phyloP scores from a whole-genome alignment of 73 alveolate species.

The Tetrahymena thermophila region DNA sequence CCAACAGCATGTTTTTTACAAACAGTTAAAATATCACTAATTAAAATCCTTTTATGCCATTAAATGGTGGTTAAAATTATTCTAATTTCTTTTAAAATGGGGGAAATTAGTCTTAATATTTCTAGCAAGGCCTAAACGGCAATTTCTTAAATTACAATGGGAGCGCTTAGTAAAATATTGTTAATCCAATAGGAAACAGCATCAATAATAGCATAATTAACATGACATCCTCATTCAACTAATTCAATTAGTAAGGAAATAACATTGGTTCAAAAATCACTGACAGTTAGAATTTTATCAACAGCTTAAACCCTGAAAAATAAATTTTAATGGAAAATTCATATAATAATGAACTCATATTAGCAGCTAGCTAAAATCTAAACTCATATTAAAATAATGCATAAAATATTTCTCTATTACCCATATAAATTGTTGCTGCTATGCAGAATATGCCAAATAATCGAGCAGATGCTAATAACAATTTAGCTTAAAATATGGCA shows the following conservation, averaged over 20 bases:
- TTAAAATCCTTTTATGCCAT: not conserved
- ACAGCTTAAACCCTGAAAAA: not conserved
- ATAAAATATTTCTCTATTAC: not conserved
- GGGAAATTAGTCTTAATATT: not conserved
- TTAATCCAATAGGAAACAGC: not conserved
- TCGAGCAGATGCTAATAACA: not conserved
- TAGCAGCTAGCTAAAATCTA: not conserved
- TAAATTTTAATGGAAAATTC: not conserved
- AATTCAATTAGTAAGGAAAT: not conserved
- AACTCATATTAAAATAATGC: not conserved
- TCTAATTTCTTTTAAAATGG: not conserved
- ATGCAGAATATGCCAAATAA: not conserved
- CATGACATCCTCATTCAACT: not conserved
- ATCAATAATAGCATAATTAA: not conserved
- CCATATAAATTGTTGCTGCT: not conserved
- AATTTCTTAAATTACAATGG: not conserved
- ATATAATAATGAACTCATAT: not conserved
- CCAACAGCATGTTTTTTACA: not conserved
- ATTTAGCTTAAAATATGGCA: not conserved
- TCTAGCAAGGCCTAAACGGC: not conserved
- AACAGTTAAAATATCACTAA: not conserved
- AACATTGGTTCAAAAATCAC: not conserved
- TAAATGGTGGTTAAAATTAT: not conserved
- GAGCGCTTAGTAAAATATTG: not conserved
- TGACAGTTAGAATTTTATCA: not conserved